A percentile compares a stretch with the other conserved stretches of the same genome.
Evolutionary conservation across 2,329 filamentous ascomycete genomes (phyloP).

Genomic region (Alternaria rosae): DNA sequence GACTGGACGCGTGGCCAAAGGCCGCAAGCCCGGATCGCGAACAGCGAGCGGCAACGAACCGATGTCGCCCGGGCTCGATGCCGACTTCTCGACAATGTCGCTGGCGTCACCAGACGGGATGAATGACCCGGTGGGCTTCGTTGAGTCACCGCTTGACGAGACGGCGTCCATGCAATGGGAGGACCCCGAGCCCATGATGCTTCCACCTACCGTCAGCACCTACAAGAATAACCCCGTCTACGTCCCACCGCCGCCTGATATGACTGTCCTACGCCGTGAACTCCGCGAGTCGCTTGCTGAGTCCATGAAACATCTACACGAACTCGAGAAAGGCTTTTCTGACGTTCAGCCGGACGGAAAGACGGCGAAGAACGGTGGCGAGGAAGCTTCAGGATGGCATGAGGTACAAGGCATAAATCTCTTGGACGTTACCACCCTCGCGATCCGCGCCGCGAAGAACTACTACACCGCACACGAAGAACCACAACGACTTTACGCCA

Average conservation of each 20-base stretch:
- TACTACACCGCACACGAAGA: conserved; percentile 95
- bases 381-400: conserved; percentile 71
- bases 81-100: conserved; percentile 38
- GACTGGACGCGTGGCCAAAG: conserved; percentile 81
- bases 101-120: conserved; percentile 28
- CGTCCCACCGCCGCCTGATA: conserved; percentile 82
- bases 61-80: conserved; percentile 35
- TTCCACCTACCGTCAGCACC: conserved; percentile 96
- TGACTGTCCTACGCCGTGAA: conserved; percentile 76
- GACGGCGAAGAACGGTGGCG: conserved; percentile 16
- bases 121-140: conserved; percentile 48
- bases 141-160: conserved; percentile 64
- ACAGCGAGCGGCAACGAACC: conserved; percentile 43
- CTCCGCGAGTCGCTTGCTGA: conserved; percentile 72
- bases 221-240: conserved; percentile 86
- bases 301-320: conserved; percentile 71
- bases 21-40: conserved; percentile 58
- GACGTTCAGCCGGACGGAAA: conserved; percentile 11
- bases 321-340: conserved; percentile 56
- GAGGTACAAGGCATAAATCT: conserved; percentile 92
- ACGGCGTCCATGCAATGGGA: conserved; percentile 59
- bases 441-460: conserved; percentile 93
- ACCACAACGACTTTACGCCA: conserved; percentile 82
- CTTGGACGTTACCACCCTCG: conserved; percentile 89
- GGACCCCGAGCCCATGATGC: conserved; percentile 76